phyloP scores from a whole-genome alignment of 2,329 filamentous ascomycete species.

The Diaporthe sp. region DNA sequence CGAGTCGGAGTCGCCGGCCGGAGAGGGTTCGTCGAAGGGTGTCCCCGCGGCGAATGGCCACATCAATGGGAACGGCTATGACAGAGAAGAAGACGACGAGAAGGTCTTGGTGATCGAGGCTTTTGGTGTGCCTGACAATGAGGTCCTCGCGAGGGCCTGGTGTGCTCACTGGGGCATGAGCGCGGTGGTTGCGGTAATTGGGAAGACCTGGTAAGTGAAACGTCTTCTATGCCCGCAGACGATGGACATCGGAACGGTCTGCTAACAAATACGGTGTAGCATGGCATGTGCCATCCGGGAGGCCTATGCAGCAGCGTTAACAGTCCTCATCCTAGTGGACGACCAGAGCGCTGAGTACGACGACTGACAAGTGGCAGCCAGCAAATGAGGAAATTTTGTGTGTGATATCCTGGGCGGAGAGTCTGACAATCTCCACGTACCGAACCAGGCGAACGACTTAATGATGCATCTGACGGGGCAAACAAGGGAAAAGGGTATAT shows the following conservation, averaged over 20 bases:
- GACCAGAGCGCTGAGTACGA: conserved; percentile 61
- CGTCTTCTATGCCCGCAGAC: background rate
- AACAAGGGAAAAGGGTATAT: background rate
- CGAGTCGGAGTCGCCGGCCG: conserved; percentile 34
- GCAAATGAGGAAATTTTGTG: background rate
- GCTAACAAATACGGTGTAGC: conserved; percentile 52
- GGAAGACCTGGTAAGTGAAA: conserved; percentile 72
- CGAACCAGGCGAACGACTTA: conserved; percentile 1
- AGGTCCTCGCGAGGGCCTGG: conserved; percentile 82
- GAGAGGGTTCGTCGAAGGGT: conserved; percentile 38
- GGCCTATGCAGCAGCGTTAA: conserved; percentile 79
- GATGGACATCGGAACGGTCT: background rate
- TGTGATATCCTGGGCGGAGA: background rate
- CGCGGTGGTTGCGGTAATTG: conserved; percentile 77
- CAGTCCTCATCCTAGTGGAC: conserved; percentile 78
- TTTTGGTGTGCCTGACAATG: conserved; percentile 80
- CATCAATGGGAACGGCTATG: conserved; percentile 48
- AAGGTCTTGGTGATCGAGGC: conserved; percentile 80
- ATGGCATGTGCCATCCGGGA: conserved; percentile 81
- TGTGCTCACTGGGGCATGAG: conserved; percentile 81
- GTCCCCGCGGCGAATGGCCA: conserved; percentile 27
- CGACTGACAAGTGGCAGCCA: conserved; percentile 38
- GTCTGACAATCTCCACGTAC: background rate
- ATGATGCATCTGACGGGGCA: conserved; percentile 20
- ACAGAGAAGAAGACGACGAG: conserved; percentile 62